Evolutionary conservation across 2,329 filamentous ascomycete genomes (phyloP).

Genomic region (Diaporthe nobilis): DNA sequence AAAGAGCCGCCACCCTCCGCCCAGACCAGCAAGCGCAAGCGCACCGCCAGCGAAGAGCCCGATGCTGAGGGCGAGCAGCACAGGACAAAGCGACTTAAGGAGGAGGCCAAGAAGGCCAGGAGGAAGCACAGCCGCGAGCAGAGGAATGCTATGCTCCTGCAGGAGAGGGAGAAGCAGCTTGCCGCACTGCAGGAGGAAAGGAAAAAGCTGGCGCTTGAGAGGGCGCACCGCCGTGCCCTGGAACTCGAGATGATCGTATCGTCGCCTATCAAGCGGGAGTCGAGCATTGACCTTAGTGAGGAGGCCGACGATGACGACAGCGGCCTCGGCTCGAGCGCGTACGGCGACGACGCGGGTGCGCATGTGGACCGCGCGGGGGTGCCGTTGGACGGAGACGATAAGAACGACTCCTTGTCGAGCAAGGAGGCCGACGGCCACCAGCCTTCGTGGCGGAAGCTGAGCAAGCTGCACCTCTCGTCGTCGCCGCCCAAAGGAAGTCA

Average conservation of each 20-base stretch:
- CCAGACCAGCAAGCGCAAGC: slow-evolving; percentile 36
- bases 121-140: background rate
- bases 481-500: background rate
- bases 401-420: slow-evolving; percentile 23
- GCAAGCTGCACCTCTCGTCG: slow-evolving; percentile 21
- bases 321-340: background rate
- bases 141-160: background rate
- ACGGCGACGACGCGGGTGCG: background rate
- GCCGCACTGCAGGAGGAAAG: slow-evolving; percentile 20
- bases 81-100: background rate
- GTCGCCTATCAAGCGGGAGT: slow-evolving; percentile 29
- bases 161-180: background rate
- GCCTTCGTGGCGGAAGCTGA: slow-evolving; percentile 8
- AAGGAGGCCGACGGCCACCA: slow-evolving; percentile 18
- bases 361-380: background rate
- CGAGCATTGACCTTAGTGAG: background rate
- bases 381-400: slow-evolving; percentile 16
- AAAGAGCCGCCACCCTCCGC: slow-evolving; percentile 29
- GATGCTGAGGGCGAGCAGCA: background rate
- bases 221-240: slow-evolving; percentile 36
- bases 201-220: slow-evolving; percentile 34
- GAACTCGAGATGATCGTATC: slow-evolving; percentile 37
- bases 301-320: slow-evolving; percentile 8
- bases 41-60: background rate
- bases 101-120: slow-evolving; percentile 1